Evolutionary conservation across 768 basidiomycete species (phyloP), one percentile per base, ranked within the genome.

Genomic region (Phaeotremella skinneri): DNA sequence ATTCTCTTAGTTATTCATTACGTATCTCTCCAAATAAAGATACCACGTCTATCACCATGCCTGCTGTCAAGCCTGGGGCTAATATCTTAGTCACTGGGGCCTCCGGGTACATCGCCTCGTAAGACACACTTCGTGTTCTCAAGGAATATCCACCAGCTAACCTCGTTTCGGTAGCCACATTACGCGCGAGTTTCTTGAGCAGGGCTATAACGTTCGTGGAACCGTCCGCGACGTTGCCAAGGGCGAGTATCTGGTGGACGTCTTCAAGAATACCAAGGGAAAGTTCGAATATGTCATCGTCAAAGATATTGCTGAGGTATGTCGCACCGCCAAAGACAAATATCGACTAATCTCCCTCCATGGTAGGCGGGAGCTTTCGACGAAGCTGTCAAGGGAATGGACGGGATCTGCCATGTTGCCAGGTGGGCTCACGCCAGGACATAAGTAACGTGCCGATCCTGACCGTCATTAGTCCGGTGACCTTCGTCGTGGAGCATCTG

Each of bases 381-480:
- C 70, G 84, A 87, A 52, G 87, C 84, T 0, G 85, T 89, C 56
- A 82, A 84, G 71, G 87, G 81, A 1, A 83, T 89, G 3, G 84
- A 87, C 56, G 89, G 82, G 0, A 82, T 90, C 51, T 59, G 60
- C 4, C 66, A 68, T 42, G 61, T 60, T 39, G 66, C 66, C n/a
- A 55, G 30, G 52, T 53, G 9, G 13, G 52, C 32, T 26, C 5
- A 25, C 7, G 25, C 2, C 29, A n/a, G 5, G 30, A 56, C 45
- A 41, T 4, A 16, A 55, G 29, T 32, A n/a, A 49, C 23, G 16
- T 29, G n/a, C 14, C 16, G 16, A 42, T 20, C 14, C 23, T 30
- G n/a, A 17, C 21, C 34, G 13, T 14, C 49, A 21, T 21, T 39
- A 52, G 41, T 52, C 51, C 58, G 9, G 41, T 43, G 13, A 34